phyloP scores from a whole-genome alignment of 176 grass and related monocot species.

The Cenchrus fungigraminus region DNA sequence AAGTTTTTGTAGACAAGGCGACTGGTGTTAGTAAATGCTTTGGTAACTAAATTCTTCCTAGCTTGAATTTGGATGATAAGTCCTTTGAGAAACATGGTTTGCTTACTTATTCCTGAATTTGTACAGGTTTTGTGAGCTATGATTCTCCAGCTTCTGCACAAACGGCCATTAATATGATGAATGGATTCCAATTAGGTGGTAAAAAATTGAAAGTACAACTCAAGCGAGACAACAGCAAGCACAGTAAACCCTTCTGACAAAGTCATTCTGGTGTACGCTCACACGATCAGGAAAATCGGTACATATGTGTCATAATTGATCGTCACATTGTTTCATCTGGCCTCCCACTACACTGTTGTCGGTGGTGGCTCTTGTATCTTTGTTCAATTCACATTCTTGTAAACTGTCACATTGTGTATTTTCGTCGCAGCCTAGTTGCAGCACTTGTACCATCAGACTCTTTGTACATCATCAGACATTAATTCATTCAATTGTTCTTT shows the following conservation, averaged over 20 bases:
- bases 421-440: constrained; percentile 60
- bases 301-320: constrained; percentile 69
- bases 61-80: neutral
- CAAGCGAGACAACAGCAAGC: constrained; percentile 94
- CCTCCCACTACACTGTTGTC: constrained; percentile 25
- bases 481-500: constrained; percentile 81
- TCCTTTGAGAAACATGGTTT: constrained; percentile 23
- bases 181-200: constrained; percentile 85
- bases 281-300: constrained; percentile 50
- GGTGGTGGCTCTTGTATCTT: constrained; percentile 60
- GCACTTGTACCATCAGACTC: constrained; percentile 57
- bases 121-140: constrained; percentile 95
- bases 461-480: constrained; percentile 78
- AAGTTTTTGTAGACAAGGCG: constrained; percentile 97
- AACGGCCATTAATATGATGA: constrained; percentile 79
- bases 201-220: constrained; percentile 99
- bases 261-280: neutral
- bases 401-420: constrained; percentile 59
- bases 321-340: constrained; percentile 54
- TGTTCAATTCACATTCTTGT: constrained; percentile 64
- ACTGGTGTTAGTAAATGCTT: constrained; percentile 99
- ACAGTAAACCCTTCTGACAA: constrained; percentile 77
- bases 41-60: constrained; percentile 59
- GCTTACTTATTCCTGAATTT: constrained; percentile 29
- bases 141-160: constrained; percentile 77